A percentile compares a stretch with the other conserved stretches of the same genome.
These are phyloP conservation scores for Mycena vitilis DNA, from an alignment of 768 basidiomycete species.

Conservation along the genomic window DNA sequence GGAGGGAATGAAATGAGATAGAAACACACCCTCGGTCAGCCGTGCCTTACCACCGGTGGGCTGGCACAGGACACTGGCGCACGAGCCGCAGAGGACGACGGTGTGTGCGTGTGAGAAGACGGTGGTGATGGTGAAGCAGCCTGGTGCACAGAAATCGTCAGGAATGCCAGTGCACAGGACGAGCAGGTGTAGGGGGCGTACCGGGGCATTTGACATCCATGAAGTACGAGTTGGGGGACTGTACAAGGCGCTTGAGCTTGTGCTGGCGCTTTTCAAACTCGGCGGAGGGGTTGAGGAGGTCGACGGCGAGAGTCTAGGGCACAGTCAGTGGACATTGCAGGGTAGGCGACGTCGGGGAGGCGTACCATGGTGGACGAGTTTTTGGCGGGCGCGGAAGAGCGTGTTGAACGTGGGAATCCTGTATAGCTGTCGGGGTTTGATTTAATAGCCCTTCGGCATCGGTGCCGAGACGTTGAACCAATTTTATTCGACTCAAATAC, in stretches of 20 bases:
- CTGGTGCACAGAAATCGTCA: conserved; percentile 50
- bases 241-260: conserved; percentile 99
- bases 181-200: conserved; percentile 51
- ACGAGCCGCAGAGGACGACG: conserved; percentile 93
- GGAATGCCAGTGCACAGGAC: not conserved
- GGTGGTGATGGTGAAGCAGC: conserved; percentile 94
- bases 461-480: conserved; percentile 36
- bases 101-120: conserved; percentile 99
- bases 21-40: conserved; percentile 90
- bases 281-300: conserved; percentile 95
- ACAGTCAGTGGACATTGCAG: conserved; percentile 2
- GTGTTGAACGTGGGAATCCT: not conserved
- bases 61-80: conserved; percentile 95
- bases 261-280: conserved; percentile 90
- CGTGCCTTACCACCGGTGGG: conserved; percentile 98
- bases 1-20: not conserved
- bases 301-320: conserved; percentile 90
- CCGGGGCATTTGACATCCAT: conserved; percentile 99
- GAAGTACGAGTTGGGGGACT: conserved; percentile 98
- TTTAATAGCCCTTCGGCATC: conserved; percentile 44
- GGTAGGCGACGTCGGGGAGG: not conserved
- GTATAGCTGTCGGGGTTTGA: conserved; percentile 41
- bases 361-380: conserved; percentile 41
- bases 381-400: conserved; percentile 34
- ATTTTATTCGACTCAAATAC: not conserved